Conservation (phyloP, 2,329 filamentous ascomycete genomes). For the Thielaviopsis ethacetica region DNA sequence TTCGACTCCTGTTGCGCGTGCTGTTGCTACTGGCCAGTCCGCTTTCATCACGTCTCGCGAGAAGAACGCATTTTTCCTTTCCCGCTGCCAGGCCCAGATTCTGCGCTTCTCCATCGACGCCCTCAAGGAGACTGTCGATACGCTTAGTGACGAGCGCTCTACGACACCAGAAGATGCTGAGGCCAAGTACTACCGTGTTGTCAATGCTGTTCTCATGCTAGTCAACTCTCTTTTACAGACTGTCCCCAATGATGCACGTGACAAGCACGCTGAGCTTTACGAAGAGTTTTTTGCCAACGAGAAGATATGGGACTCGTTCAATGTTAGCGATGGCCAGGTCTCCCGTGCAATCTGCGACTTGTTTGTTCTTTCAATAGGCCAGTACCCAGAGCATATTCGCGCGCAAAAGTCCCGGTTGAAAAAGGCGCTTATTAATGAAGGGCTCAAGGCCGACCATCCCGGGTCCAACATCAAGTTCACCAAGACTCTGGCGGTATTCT, state of each 20-base stretch:
- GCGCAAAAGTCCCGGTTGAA: constrained; percentile 34
- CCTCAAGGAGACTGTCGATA: constrained; percentile 62
- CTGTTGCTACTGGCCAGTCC: constrained; percentile 61
- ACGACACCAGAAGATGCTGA: constrained; percentile 73
- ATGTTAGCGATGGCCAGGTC: constrained; percentile 39
- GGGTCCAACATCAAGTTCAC: constrained; percentile 61
- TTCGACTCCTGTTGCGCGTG: constrained; percentile 57
- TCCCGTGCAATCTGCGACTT: constrained; percentile 36
- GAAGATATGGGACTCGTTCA: constrained; percentile 50
- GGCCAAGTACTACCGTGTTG: constrained; percentile 68
- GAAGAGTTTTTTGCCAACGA: constrained; percentile 49
- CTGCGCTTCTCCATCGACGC: constrained; percentile 69
- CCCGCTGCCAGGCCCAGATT: constrained; percentile 63
- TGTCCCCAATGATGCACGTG: constrained; percentile 31
- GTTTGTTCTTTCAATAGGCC: constrained; percentile 31
- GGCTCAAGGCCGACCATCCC: constrained; percentile 53
- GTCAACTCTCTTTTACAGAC: constrained; percentile 36
- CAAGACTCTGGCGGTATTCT: constrained; percentile 49
- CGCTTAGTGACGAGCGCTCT: constrained; percentile 76
- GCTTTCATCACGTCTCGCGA: constrained; percentile 65
- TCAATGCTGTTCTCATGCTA: constrained; percentile 37
- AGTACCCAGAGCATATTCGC: constrained; percentile 29
- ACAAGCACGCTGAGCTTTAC: constrained; percentile 45
- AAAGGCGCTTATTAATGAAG: constrained; percentile 52
- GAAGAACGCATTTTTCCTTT: constrained; percentile 63